Evolutionary conservation across 1,284 basidiomycete genomes (phyloP), one percentile per base, ranked within the genome.

Genomic region (Cutaneotrichosporon cutaneum): DNA sequence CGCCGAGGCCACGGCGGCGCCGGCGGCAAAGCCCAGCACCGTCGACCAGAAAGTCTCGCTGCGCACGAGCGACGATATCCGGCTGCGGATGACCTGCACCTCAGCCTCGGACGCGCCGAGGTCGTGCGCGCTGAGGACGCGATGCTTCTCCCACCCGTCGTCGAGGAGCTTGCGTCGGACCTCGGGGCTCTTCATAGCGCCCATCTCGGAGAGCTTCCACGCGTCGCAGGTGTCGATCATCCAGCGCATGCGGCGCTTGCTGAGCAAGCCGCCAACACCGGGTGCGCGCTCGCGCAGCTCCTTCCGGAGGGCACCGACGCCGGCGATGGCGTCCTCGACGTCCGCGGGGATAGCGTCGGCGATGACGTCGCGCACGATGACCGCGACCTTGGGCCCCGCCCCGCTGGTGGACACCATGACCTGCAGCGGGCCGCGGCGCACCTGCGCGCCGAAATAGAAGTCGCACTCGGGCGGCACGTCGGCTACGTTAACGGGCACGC

Each of bases 341-440:
- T 86, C 81, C 10, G 83, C 83, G 73, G 90, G 87, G 67, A 99
- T 84, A 68, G 82, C 84, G 67, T 84, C 83, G 74, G 90, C 87
- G 66, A 99, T 84, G 68, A 81, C 83, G 67, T 85, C 83, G 63
- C 89, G 85, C 52, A 98, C 86, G 69, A 95, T 83, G 63, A 88
- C 89, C 7, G 95, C 93, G 67, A 98, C 84, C 75, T 92, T 89
- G 9, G 96, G 96, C 4, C 93, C 92, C 70, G 64, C 88, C 27
- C 96, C 96, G 60, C 92, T 92, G 2, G 96, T 99, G 10, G 92
- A 95, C 48, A 99, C 88, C 89, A 98, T 90, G 69, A 97, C 87
- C 80, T 97, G 94, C 42, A 99, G 81, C 0, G 94, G 92, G 0
- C 95, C 94, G 65, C 88, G 85, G 39, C 92, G 88, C 62, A 98